Conservation (phyloP, 257 asterid genomes). For the Petrea volubilis region DNA sequence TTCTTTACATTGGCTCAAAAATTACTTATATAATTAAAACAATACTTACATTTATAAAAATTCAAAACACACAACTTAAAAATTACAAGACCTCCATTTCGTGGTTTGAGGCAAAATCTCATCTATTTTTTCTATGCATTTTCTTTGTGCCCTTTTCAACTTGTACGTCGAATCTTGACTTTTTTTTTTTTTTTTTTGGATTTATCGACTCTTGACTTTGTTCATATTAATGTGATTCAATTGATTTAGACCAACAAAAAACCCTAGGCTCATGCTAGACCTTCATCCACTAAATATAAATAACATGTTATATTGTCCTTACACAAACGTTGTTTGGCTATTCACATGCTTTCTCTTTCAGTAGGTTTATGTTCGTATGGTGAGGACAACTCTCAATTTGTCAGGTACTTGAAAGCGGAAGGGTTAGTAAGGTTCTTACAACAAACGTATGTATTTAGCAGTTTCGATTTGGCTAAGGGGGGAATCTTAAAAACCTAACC, state of each 20-base stretch:
- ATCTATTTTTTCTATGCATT: too few species aligned
- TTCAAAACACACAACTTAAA: too few species aligned
- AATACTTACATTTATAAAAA: too few species aligned
- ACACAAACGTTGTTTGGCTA: neutral
- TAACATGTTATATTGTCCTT: neutral
- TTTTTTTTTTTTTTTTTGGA: too few species aligned
- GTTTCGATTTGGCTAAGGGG: constrained; percentile 14
- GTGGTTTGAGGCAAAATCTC: too few species aligned
- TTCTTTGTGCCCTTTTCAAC: too few species aligned
- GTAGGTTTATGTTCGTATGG: neutral
- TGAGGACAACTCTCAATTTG: neutral
- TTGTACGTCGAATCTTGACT: too few species aligned
- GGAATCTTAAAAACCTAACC: constrained; percentile 21
- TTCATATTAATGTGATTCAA: too few species aligned
- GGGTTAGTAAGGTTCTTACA: neutral
- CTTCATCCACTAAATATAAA: neutral
- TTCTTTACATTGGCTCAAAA: too few species aligned
- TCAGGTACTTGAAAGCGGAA: neutral
- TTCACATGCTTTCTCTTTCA: neutral
- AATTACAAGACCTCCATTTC: too few species aligned
- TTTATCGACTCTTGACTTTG: too few species aligned
- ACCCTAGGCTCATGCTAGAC: neutral
- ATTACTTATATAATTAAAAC: too few species aligned
- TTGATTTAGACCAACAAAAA: neutral
- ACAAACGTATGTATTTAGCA: constrained; percentile 5